Evolutionary conservation across 164 flowering plant genomes (phyloP).

Genomic region (Echeveria elegans): DNA sequence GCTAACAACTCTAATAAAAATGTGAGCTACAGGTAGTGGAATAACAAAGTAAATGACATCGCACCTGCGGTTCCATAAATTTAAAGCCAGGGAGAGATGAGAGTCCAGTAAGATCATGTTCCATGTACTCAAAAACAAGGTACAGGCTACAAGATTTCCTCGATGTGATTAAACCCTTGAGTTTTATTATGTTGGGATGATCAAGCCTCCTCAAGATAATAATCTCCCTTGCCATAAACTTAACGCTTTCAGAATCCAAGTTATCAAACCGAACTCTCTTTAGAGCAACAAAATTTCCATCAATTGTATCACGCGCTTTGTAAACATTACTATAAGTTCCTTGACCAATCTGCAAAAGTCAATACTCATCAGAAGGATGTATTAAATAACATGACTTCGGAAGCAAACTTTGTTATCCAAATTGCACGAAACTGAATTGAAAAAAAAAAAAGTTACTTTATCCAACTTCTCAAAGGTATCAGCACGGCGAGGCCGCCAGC

Average conservation of each 20-base stretch:
- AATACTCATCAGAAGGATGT: background rate
- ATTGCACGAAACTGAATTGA: background rate
- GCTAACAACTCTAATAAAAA: too few relatives aligned
- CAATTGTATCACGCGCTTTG: constrained; percentile 43
- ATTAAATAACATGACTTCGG: too few relatives aligned
- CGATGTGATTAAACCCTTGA: constrained; percentile 59
- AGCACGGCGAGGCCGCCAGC: constrained; percentile 48
- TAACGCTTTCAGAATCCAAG: constrained; percentile 52
- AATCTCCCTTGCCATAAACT: constrained; percentile 70
- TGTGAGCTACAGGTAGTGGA: background rate
- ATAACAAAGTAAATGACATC: background rate
- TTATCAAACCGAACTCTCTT: constrained; percentile 57
- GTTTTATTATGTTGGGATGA: constrained; percentile 29
- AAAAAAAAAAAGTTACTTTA: constrained; percentile 25
- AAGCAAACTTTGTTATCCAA: background rate
- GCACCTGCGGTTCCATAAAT: constrained; percentile 63
- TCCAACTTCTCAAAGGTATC: constrained; percentile 43
- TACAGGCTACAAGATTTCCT: constrained; percentile 24
- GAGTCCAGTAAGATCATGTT: constrained; percentile 37
- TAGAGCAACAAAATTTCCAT: constrained; percentile 43
- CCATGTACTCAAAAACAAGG: background rate
- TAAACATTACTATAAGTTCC: constrained; percentile 68
- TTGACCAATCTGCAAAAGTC: constrained; percentile 59
- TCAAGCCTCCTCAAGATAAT: constrained; percentile 27
- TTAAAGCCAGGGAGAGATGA: constrained; percentile 44